Conservation (phyloP, 352 stramenopile genomes). For the Aphanomyces cochlioides region DNA sequence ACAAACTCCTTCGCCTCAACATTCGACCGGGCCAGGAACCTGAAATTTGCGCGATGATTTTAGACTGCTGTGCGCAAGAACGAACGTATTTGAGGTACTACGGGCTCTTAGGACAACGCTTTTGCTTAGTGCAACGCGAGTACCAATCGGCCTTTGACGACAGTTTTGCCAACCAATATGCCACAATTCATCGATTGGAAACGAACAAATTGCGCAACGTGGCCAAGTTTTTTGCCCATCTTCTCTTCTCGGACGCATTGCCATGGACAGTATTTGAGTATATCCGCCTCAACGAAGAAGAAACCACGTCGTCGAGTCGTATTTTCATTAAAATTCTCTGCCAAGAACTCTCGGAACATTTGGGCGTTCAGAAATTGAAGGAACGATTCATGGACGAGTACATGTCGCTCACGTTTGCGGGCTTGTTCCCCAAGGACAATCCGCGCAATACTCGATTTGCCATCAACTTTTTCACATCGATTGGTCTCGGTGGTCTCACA, state of each 20-base stretch:
- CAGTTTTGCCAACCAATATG: slow-evolving; percentile 93
- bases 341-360: slow-evolving; percentile 96
- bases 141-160: slow-evolving; percentile 96
- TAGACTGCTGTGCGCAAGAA: slow-evolving; percentile 99
- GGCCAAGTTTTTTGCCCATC: slow-evolving; percentile 98
- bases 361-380: slow-evolving; percentile 95
- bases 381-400: slow-evolving; percentile 90
- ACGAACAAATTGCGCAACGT: slow-evolving; percentile 99
- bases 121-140: slow-evolving; percentile 94
- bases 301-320: slow-evolving; percentile 97
- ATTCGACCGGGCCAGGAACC: slow-evolving; percentile 95
- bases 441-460: slow-evolving; percentile 97
- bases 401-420: slow-evolving; percentile 89
- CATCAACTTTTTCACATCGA: slow-evolving; percentile 99
- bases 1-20: slow-evolving; percentile 98
- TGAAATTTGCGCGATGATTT: slow-evolving; percentile 99
- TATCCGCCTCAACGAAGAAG: slow-evolving; percentile 97
- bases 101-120: slow-evolving; percentile 94
- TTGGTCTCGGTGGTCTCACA: slow-evolving; percentile 97
- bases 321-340: slow-evolving; percentile 99
- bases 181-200: slow-evolving; percentile 96
- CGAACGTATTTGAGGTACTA: slow-evolving; percentile 97
- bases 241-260: slow-evolving; percentile 96
- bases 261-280: slow-evolving; percentile 97
- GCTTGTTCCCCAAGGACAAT: slow-evolving; percentile 97